phyloP scores from a whole-genome alignment of 2,329 filamentous ascomycete species.

The Colletotrichum zoysiae region DNA sequence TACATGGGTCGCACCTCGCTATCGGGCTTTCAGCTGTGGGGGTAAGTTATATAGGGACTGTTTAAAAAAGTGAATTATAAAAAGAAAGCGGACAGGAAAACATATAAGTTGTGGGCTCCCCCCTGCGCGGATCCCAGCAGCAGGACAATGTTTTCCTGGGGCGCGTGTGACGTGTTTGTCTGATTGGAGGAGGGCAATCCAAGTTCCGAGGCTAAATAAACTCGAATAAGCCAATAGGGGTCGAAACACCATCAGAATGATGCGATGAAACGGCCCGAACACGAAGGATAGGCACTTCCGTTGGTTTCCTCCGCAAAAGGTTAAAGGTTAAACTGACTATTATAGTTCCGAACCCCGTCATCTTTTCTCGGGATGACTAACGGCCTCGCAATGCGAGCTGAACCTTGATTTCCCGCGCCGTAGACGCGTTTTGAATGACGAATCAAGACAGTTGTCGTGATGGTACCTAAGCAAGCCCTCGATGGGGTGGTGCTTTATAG shows the following conservation, averaged over 20 bases:
- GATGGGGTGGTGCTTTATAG: neutral
- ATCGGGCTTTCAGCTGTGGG: neutral
- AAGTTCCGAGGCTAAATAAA: neutral
- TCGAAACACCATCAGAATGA: neutral
- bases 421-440: neutral
- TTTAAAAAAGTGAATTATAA: neutral
- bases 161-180: slow-evolving; percentile 1
- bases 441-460: neutral
- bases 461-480: neutral
- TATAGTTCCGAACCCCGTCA: neutral
- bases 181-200: neutral
- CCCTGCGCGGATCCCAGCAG: neutral
- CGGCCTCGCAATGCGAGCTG: neutral
- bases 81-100: neutral
- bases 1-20: neutral
- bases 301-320: no score
- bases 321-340: neutral
- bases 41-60: neutral
- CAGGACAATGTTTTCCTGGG: neutral
- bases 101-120: no score
- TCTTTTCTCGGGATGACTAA: neutral
- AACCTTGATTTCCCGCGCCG: neutral
- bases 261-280: slow-evolving; percentile 16
- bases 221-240: neutral
- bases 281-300: no score